Evolutionary conservation across 164 flowering plant species (phyloP).

Genomic region (Stephania yunnanensis): DNA sequence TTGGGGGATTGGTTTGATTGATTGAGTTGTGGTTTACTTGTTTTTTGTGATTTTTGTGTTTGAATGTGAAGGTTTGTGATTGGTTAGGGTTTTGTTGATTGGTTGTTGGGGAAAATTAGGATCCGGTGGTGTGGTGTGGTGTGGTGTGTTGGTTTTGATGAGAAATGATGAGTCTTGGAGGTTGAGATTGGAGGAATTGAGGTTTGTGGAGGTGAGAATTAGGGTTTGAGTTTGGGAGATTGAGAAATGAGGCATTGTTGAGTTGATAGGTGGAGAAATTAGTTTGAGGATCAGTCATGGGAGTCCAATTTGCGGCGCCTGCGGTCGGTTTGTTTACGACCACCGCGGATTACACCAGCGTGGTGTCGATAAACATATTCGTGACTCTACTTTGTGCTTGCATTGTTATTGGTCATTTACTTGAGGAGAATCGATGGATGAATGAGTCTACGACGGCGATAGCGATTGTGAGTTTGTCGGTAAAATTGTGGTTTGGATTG

Average conservation of each 20-base stretch:
- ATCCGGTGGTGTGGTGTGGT: not conserved
- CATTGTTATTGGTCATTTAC: slow-evolving; percentile 64
- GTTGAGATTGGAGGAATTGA: not conserved
- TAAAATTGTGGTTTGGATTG: not conserved
- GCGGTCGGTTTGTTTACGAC: slow-evolving; percentile 17
- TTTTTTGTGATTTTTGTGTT: not conserved
- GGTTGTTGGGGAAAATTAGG: not conserved
- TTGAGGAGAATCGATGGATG: slow-evolving; percentile 70
- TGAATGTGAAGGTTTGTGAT: not conserved
- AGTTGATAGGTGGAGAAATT: not conserved
- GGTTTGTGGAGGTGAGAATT: not conserved
- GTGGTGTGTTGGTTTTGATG: not conserved
- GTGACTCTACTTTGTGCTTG: slow-evolving; percentile 70
- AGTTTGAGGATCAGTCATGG: slow-evolving; percentile 19
- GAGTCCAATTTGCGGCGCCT: slow-evolving; percentile 15
- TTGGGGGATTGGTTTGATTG: not conserved
- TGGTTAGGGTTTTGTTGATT: not conserved
- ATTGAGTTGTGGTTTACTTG: not conserved
- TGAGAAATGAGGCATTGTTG: not conserved
- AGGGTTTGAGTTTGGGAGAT: not conserved
- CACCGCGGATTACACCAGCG: slow-evolving; percentile 47
- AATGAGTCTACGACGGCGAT: slow-evolving; percentile 71
- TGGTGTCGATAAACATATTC: slow-evolving; percentile 55
- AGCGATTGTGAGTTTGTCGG: slow-evolving; percentile 42
- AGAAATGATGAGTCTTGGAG: not conserved